A percentile compares a stretch with the other conserved stretches of the same genome.
Evolutionary conservation across 1,284 basidiomycete genomes (phyloP).

Genomic region (Cryptococcus floricola): DNA sequence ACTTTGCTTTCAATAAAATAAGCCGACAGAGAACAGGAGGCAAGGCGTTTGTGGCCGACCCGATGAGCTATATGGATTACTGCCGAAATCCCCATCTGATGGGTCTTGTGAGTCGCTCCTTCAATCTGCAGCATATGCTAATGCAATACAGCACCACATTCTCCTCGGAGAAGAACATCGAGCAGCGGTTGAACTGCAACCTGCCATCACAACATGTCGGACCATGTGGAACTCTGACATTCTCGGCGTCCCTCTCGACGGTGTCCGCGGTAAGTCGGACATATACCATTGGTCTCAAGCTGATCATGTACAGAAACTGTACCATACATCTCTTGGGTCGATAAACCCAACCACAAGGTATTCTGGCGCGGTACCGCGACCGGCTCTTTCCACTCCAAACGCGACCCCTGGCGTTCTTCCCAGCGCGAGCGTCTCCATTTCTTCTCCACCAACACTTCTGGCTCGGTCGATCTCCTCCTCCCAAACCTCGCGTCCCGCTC

Average conservation of each 20-base stretch:
- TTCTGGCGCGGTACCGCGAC: slow-evolving; percentile 51
- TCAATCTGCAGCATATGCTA: background rate
- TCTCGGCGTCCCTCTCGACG: slow-evolving; percentile 36
- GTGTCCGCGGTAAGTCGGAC: slow-evolving; percentile 25
- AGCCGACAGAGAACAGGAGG: background rate
- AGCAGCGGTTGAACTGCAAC: slow-evolving; percentile 17
- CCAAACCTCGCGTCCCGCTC: slow-evolving; percentile 11
- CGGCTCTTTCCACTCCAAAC: slow-evolving; percentile 44
- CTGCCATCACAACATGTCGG: slow-evolving; percentile 27
- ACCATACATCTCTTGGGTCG: slow-evolving; percentile 34
- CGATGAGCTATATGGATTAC: slow-evolving; percentile 29
- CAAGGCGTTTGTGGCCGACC: slow-evolving; percentile 40
- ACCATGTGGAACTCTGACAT: slow-evolving; percentile 35
- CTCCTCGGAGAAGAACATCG: slow-evolving; percentile 19
- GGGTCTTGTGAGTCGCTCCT: slow-evolving; percentile 19
- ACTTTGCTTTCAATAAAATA: too few relatives aligned
- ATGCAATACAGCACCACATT: slow-evolving; percentile 21
- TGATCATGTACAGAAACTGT: slow-evolving; percentile 18
- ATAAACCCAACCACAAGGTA: slow-evolving; percentile 41
- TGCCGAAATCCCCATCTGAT: slow-evolving; percentile 41
- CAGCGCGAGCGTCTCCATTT: slow-evolving; percentile 49
- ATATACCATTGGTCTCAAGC: background rate
- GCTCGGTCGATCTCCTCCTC: slow-evolving; percentile 1
- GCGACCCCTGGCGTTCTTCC: slow-evolving; percentile 41
- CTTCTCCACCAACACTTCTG: slow-evolving; percentile 27